Base-by-base conservation (phyloP, 1,284 basidiomycete species). In the Agroathelia rolfsii region DNA sequence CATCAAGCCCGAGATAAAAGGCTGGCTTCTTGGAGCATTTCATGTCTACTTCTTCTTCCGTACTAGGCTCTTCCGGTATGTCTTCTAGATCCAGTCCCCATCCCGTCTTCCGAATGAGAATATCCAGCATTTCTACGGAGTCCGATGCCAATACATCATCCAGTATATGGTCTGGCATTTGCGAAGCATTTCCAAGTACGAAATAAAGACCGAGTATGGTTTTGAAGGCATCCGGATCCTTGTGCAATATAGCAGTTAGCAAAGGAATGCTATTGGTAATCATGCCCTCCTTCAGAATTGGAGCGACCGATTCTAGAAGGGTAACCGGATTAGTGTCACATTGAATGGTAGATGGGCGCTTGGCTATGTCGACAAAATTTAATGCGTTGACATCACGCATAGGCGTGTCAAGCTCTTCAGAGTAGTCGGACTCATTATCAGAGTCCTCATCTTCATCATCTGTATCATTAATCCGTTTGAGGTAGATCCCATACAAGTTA, bases 1-100 rank as follows among this genome's bases (percentile, higher is more conserved):
- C 69, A 34, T 65, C 65, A 24, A 76, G 52, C 1, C 73, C 72
- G 12, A 72, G 62, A 43, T 76, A 76, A 1, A 64, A 37, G 41
- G 58, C 65, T 43, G 58, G 61, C 35, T 53, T 46, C 41, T 64
- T 60, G 3, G 49, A 44, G 11, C 32, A 41, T 2, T 45, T 47
- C 8, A 43, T 40, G 14, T 52, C 47, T 5, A 28, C 27, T 12
- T 36, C 41, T n/a, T 47, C 48, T 2, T 50, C 48, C 4, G 43
- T 41, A 1, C 49, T 36, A 5, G 45, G 41, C 0, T 41, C 41
- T n/a, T n/a, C n/a, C n/a, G n/a, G n/a, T n/a, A n/a, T n/a, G n/a
- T n/a, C n/a, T 6, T 53, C 48, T 16, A 67, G 37, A 20, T 59
- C 47, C 18, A 74, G 55, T 0, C 69, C 69, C 6, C 42, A 39